Evolutionary conservation across 495 filamentous ascomycete genomes (phyloP).

Genomic region (Penicillium verhagenii): DNA sequence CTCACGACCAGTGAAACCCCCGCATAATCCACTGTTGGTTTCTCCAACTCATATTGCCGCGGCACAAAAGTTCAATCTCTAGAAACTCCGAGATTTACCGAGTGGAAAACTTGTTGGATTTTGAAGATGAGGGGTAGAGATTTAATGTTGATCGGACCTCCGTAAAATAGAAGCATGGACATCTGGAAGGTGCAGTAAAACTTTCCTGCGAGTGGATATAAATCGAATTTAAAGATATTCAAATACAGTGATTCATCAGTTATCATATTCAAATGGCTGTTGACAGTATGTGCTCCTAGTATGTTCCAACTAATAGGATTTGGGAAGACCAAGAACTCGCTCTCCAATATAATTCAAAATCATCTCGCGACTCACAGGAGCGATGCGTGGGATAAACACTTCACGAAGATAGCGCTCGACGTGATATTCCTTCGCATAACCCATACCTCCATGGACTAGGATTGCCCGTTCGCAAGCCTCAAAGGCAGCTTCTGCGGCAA

Average conservation of each 20-base stretch:
- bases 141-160: too few relatives aligned
- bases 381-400: constrained; percentile 71
- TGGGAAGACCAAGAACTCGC: constrained; percentile 54
- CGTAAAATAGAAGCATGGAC: too few relatives aligned
- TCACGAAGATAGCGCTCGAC: constrained; percentile 76
- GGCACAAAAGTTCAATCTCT: background rate
- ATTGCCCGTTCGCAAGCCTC: constrained; percentile 69
- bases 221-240: too few relatives aligned
- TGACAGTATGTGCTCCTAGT: too few relatives aligned
- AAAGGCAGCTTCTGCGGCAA: constrained; percentile 77
- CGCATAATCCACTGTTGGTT: background rate
- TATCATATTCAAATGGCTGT: too few relatives aligned
- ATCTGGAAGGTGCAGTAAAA: too few relatives aligned
- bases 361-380: constrained; percentile 77
- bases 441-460: constrained; percentile 70
- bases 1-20: too few relatives aligned
- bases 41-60: background rate
- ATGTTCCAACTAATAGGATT: constrained; percentile 57
- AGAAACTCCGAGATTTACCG: background rate
- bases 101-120: too few relatives aligned
- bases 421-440: constrained; percentile 76
- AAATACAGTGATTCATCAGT: too few relatives aligned
- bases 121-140: too few relatives aligned
- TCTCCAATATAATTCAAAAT: constrained; percentile 71
- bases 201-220: too few relatives aligned